Evolutionary conservation across 2,329 filamentous ascomycete genomes (phyloP).

Genomic region (Paramyrothecium sp.): DNA sequence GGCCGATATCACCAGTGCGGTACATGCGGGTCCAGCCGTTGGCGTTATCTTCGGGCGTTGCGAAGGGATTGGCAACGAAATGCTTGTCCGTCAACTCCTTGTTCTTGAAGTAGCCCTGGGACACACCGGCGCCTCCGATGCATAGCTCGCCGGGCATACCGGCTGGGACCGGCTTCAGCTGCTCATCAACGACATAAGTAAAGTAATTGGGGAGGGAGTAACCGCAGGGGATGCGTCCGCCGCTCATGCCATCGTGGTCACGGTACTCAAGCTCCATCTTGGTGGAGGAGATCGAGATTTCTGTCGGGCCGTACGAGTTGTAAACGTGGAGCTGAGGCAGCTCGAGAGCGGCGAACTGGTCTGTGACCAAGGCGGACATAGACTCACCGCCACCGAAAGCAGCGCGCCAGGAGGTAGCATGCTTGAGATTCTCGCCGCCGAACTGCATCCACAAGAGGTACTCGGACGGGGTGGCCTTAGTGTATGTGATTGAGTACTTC

Average conservation of each 20-base stretch:
- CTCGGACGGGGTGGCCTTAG: slow-evolving; percentile 6
- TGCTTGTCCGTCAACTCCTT: slow-evolving; percentile 11
- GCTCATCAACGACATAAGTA: slow-evolving; percentile 39
- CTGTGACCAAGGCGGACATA: slow-evolving; percentile 7
- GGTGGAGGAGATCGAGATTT: slow-evolving; percentile 3
- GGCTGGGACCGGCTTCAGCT: slow-evolving; percentile 10
- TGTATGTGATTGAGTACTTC: slow-evolving; percentile 7
- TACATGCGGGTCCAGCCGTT: slow-evolving; percentile 27
- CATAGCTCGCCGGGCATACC: slow-evolving; percentile 18
- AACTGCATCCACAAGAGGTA: slow-evolving; percentile 7
- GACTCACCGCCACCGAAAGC: slow-evolving; percentile 14
- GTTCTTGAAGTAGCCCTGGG: slow-evolving; percentile 35
- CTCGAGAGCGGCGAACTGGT: slow-evolving; percentile 10
- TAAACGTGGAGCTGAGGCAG: slow-evolving; percentile 5
- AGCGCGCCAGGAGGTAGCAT: slow-evolving; percentile 3
- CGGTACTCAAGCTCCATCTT: not conserved
- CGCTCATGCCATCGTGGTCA: slow-evolving; percentile 7
- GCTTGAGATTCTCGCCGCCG: not conserved
- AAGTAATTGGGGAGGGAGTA: slow-evolving; percentile 26
- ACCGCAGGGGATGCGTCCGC: slow-evolving; percentile 15
- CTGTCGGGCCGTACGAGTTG: slow-evolving; percentile 12
- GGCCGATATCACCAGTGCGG: slow-evolving; percentile 38
- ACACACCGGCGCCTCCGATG: slow-evolving; percentile 37
- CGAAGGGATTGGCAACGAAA: slow-evolving; percentile 13
- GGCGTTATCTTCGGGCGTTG: slow-evolving; percentile 3